Base-by-base conservation (phyloP, 176 grass and related monocot species). In the Avena atlantica region DNA sequence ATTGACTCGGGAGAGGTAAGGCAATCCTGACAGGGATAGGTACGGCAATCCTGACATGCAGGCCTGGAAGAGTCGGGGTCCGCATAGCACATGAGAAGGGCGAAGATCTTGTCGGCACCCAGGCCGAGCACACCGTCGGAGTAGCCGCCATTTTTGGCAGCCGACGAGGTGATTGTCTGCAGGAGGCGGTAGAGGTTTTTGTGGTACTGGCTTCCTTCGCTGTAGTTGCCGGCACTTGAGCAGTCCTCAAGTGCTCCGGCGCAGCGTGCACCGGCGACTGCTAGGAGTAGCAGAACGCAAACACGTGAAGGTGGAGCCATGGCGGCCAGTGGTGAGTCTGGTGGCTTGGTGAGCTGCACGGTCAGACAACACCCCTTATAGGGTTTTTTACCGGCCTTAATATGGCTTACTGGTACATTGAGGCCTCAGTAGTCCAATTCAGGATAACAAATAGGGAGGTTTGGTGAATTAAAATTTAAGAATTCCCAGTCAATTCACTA, bases 101-200 rank as follows among this genome's bases (percentile, higher is more conserved):
- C 87, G 6, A 79, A 87, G 9, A 82, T 63, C 64, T 66, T 31
- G 24, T 85, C 75, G 0, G 73, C 14, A 0, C 48, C 13, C 4
- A 10, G 6, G 19, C 87, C 87, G 8, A 24, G 0, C 2, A 19
- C 81, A 20, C 13, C 61, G 3, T 50, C 19, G 58, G 17, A 29
- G 86, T 59, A 91, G 52, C 83, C 89, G 24, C 36, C 2, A 21
- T 48, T 65, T 17, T 5, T 2, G 40, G 24, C 0, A 31, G 83
- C 47, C 1, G 10, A 27, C 8, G 4, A 17, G 27, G 49, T 8
- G 45, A 89, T 74, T 7, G 31, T 14, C 27, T n/a, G 0, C 20
- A 91, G 69, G 65, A 91, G 80, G 16, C 47, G 20, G 45, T 73
- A 20, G 20, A 91, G 80, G 74, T 91, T 90, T 64, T 61, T 74